Evolutionary conservation across 768 basidiomycete genomes (phyloP), one percentile per base, ranked within the genome.

Genomic region (Rhizopogon vinicolor): DNA sequence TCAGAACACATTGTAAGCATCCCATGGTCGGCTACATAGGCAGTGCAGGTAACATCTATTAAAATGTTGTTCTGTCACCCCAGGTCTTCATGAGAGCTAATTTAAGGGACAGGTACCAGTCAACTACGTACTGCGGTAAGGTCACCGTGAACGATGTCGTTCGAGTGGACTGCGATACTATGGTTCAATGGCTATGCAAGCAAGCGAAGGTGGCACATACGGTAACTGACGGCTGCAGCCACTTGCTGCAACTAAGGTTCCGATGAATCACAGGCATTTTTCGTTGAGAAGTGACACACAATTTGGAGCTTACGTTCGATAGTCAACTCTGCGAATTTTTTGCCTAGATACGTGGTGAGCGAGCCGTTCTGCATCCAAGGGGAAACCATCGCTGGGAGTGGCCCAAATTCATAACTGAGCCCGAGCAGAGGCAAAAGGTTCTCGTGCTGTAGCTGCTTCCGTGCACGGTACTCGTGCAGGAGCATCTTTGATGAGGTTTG

Each of bases 111-210:
- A 39, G 41, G 9, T 8, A 35, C 3, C 5, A 22, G 9, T 14
- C 44, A 16, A 7, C 22, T 40, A 63, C 65, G 45, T 50, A 77
- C 77, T 18, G 73, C 77, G 56, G 75, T 76, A 19, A 79, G 65
- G 48, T 80, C 78, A 0, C 78, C 77, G 49, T 78, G 79, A 13
- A 78, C 65, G 28, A 79, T 68, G 7, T 66, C 60, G 19, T 39
- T 33, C 12, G 62, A 63, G 19, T 59, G 58, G 7, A 52, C 57
- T 58, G 25, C 3, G 8, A 44, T 9, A 4, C 6, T 4, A 9
- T 31, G 5, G 31, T 3, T 57, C 12, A 45, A 19, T 28, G 18
- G 18, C 19, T 18, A 3, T 18, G n/a, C 7, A 31, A 41, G 14
- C 25, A 18, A 37, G n/a, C 3, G 3, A 39, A 22, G 31, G 35